Conservation (phyloP, 306 rosid species). For the Lupinus albus region DNA sequence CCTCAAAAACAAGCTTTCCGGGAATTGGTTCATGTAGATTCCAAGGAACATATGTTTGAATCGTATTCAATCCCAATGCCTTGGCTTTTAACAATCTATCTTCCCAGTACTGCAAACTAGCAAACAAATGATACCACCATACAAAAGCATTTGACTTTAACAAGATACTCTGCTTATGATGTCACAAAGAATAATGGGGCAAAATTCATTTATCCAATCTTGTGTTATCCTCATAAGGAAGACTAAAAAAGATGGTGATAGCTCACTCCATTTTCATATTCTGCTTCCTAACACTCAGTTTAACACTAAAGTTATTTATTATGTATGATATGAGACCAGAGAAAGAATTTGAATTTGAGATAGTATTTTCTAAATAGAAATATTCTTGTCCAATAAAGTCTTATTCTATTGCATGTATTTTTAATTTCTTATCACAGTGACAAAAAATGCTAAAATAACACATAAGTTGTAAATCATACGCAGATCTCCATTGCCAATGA, state of each 20-base stretch:
- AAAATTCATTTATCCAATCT: conserved; percentile 3
- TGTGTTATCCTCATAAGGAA: background rate
- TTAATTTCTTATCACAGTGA: no score
- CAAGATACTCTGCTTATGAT: conserved; percentile 7
- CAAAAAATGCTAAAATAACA: no score
- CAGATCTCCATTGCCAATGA: no score
- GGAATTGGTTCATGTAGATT: conserved; percentile 85
- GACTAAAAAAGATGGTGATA: conserved; percentile 12
- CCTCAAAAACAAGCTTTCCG: conserved; percentile 69
- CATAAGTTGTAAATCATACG: no score
- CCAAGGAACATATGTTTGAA: conserved; percentile 95
- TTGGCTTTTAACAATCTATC: conserved; percentile 90
- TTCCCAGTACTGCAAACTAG: conserved; percentile 82
- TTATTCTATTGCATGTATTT: no score
- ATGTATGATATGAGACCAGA: background rate
- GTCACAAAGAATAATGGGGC: conserved; percentile 1
- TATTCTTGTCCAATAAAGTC: no score
- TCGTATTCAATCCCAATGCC: conserved; percentile 89
- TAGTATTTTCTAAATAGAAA: background rate
- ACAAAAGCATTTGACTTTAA: conserved; percentile 38
- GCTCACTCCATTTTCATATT: conserved; percentile 23
- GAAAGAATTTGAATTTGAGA: background rate
- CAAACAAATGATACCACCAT: conserved; percentile 34
- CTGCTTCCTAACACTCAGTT: background rate
- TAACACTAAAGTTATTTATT: no score